Conservation (phyloP, 2,329 filamentous ascomycete genomes). For the Plectosphaerella cucumerina region DNA sequence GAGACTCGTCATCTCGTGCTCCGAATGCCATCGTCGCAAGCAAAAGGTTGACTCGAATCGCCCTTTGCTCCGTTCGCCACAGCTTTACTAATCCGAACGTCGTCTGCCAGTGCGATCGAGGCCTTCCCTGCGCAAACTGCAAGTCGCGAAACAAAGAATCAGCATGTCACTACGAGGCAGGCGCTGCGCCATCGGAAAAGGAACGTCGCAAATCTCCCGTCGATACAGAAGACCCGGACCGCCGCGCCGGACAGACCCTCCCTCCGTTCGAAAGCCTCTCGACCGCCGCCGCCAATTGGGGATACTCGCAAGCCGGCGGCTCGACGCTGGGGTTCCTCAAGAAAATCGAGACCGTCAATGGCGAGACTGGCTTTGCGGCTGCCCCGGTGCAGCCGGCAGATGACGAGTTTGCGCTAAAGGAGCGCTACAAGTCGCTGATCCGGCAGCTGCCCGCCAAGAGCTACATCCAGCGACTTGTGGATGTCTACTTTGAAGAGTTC, state of each 20-base stretch:
- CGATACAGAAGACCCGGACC: conserved; percentile 3
- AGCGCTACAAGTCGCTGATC: conserved; percentile 55
- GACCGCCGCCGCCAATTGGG: conserved; percentile 43
- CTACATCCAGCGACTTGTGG: conserved; percentile 50
- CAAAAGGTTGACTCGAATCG: conserved; percentile 38
- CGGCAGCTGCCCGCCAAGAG: conserved; percentile 51
- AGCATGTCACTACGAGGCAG: conserved; percentile 54
- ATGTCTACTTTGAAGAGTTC: conserved; percentile 51
- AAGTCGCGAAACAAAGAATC: conserved; percentile 50
- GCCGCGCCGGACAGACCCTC: conserved; percentile 13
- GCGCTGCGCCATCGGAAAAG: conserved; percentile 35
- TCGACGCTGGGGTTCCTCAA: conserved; percentile 52
- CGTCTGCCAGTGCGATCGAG: conserved; percentile 49
- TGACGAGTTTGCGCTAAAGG: conserved; percentile 39
- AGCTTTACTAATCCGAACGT: conserved; percentile 7
- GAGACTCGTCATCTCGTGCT: conserved; percentile 58
- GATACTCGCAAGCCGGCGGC: conserved; percentile 47
- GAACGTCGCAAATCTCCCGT: conserved; percentile 24
- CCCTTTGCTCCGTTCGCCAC: background rate
- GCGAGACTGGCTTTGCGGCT: conserved; percentile 24
- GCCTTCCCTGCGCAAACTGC: conserved; percentile 57
- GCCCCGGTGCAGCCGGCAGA: conserved; percentile 16
- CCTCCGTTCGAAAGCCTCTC: conserved; percentile 28
- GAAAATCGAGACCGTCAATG: conserved; percentile 44
- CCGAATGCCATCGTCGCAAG: conserved; percentile 61